Evolutionary conservation across 2,329 filamentous ascomycete genomes (phyloP).

Genomic region (Dryadomyces quercivorus): DNA sequence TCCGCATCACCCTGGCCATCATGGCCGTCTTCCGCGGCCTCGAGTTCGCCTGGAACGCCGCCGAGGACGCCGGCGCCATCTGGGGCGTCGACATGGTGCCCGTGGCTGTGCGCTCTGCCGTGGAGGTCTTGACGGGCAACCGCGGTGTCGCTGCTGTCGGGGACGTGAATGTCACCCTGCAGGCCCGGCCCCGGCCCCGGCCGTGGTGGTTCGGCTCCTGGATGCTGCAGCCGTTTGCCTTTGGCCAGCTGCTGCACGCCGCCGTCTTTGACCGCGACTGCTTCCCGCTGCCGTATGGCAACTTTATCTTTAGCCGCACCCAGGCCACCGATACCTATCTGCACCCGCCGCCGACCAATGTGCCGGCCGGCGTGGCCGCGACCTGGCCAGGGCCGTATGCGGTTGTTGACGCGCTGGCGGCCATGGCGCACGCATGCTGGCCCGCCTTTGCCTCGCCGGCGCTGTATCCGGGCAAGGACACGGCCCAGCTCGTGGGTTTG

Average conservation of each 20-base stretch:
- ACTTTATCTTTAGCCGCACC: constrained; percentile 49
- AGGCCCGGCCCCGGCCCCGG: constrained; percentile 35
- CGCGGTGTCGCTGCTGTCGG: constrained; percentile 19
- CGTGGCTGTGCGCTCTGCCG: constrained; percentile 12
- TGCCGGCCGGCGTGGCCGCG: constrained; percentile 41
- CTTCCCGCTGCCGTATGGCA: constrained; percentile 41
- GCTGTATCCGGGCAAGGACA: constrained; percentile 61
- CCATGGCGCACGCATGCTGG: constrained; percentile 74
- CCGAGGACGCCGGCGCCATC: constrained; percentile 60
- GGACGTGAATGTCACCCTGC: neutral
- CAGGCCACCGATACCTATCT: constrained; percentile 60
- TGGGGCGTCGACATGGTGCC: constrained; percentile 44
- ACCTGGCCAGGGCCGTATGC: constrained; percentile 66
- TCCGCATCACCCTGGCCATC: constrained; percentile 71
- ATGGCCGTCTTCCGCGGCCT: constrained; percentile 70
- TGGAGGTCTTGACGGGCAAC: constrained; percentile 18
- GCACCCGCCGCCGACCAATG: constrained; percentile 55
- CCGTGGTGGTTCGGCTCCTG: constrained; percentile 82
- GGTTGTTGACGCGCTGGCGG: constrained; percentile 68
- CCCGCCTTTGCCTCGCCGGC: constrained; percentile 81
- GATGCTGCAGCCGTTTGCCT: constrained; percentile 65
- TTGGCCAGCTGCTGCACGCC: constrained; percentile 65
- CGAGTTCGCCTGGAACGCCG: constrained; percentile 76
- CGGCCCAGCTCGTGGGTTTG: constrained; percentile 48
- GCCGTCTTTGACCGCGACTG: constrained; percentile 67